These are phyloP conservation scores for Protomyces gravidus DNA, from an alignment of 1,139 yeast species.

Conservation along the genomic window DNA sequence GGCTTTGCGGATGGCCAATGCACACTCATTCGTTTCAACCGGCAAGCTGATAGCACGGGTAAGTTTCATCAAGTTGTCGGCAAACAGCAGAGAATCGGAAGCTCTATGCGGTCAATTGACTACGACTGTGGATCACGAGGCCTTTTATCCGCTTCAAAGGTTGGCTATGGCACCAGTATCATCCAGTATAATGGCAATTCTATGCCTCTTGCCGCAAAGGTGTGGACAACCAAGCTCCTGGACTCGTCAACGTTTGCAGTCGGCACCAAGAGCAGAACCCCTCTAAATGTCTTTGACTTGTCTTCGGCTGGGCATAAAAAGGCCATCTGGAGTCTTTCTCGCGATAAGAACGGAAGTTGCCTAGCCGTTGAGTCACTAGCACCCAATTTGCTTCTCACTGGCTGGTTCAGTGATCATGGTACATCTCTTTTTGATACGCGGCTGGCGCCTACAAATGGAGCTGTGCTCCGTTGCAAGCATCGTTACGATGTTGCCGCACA, in stretches of 20 bases:
- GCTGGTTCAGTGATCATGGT: background rate
- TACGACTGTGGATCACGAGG: background rate
- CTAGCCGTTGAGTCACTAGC: background rate
- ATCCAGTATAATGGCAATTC: background rate
- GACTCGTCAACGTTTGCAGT: background rate
- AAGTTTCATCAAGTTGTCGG: too few relatives aligned
- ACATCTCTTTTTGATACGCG: background rate
- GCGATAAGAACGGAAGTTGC: background rate
- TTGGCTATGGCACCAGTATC: background rate
- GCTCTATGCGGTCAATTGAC: constrained; percentile 12
- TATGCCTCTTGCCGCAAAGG: background rate
- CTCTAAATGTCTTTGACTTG: background rate
- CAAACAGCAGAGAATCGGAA: too few relatives aligned
- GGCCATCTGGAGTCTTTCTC: background rate
- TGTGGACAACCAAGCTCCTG: background rate
- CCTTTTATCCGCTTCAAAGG: constrained; percentile 1
- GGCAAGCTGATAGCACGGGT: background rate
- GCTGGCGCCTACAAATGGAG: background rate
- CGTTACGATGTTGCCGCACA: background rate
- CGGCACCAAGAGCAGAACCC: constrained; percentile 1
- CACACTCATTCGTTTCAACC: background rate
- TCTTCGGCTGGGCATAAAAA: too few relatives aligned
- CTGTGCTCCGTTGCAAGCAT: background rate
- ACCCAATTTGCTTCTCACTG: background rate
- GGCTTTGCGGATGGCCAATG: constrained; percentile 21